Evolutionary conservation across 148 eudicot genomes (phyloP).

Genomic region (Euryodendron excelsum): DNA sequence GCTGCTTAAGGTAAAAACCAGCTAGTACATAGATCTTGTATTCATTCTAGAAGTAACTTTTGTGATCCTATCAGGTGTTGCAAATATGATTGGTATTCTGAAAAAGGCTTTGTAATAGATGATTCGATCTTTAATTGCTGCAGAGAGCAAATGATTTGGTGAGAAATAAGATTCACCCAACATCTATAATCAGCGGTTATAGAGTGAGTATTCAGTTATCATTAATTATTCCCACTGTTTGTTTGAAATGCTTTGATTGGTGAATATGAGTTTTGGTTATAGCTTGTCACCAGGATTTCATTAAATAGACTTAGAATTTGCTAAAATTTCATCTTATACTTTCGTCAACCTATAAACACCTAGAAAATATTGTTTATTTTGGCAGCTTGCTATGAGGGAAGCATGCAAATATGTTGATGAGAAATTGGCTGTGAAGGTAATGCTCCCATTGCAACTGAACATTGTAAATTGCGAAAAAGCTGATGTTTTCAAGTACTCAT

Average conservation of each 20-base stretch:
- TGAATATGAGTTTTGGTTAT: not conserved
- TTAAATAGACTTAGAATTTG: no score
- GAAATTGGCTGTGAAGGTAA: slow-evolving; percentile 86
- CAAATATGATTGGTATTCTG: not conserved
- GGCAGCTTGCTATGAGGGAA: slow-evolving; percentile 99
- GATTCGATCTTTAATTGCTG: slow-evolving; percentile 18
- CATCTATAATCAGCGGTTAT: slow-evolving; percentile 89
- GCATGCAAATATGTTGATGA: slow-evolving; percentile 99
- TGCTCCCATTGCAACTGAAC: not conserved
- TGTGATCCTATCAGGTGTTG: not conserved
- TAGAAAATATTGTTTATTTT: slow-evolving; percentile 7
- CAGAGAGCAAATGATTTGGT: slow-evolving; percentile 96
- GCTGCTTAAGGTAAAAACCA: slow-evolving; percentile 72
- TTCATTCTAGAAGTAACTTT: not conserved
- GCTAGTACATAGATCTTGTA: not conserved
- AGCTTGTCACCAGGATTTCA: no score
- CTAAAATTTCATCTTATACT: not conserved
- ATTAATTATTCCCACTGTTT: not conserved
- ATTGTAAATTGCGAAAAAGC: not conserved
- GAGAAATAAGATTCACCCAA: slow-evolving; percentile 90
- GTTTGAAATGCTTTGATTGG: no score
- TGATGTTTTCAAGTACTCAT: not conserved
- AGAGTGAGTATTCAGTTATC: slow-evolving; percentile 47
- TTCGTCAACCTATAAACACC: not conserved
- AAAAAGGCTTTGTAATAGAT: not conserved